Base-by-base conservation (phyloP, 768 basidiomycete genomes). In the Strobilomyces dryophilus region DNA sequence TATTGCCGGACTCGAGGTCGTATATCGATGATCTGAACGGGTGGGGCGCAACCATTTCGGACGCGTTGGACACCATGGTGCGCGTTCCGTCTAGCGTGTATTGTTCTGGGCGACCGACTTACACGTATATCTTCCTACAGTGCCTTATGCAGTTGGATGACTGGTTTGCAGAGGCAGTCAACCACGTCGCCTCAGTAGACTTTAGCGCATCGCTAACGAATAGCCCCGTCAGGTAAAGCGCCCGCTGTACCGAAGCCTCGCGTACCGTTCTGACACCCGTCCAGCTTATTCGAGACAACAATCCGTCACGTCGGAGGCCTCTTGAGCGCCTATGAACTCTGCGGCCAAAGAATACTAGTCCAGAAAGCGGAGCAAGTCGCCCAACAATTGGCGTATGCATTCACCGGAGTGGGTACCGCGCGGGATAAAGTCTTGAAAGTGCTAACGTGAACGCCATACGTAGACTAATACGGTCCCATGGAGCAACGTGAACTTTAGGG, bases 291-390 rank as follows among this genome's bases (percentile, higher is more conserved):
- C 59, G 88, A 90, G 67, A 85, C 85, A 1, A 87, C 83, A 0
- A 90, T 90, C 58, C 85, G 88, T 40, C 85, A 82, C 47, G 61
- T 90, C 3, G 88, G 79, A 8, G 85, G 85, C 1, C 70, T 87
- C 11, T 62, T 90, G 39, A 84, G 80, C 49, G 79, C 87, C 5
- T 89, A 81, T 56, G 85, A 89, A 57, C 79, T 89, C 48, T 86
- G 81, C 52, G 78, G 78, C 5, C 52, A 75, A 50, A 57, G 80
- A 45, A 64, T 70, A 2, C 73, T 90, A 4, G 64, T 90, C 4
- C 61, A 78, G 36, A 84, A 89, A 60, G 84, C 87, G 0, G 74
- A 80, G 65, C 64, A 84, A 59, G 71, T 87, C 21, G 81, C 79
- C 1, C 79, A 86, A 65, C 84, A 84, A 60, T 60, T 91, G 69